Conservation (phyloP, 768 basidiomycete species). For the Boletus subcaerulescens region DNA sequence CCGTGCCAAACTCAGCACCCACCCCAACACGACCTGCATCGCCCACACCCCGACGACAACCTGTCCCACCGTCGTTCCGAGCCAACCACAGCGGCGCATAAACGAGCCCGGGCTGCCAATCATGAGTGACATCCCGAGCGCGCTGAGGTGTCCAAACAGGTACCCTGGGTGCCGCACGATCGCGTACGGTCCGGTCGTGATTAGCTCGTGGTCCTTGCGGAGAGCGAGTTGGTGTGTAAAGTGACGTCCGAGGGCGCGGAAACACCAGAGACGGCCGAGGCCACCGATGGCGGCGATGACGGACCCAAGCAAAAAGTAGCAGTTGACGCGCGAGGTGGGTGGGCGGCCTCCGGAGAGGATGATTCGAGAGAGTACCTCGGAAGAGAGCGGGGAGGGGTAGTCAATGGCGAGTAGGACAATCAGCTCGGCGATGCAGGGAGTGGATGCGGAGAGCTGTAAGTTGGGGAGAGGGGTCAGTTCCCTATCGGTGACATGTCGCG, state of each 20-base stretch:
- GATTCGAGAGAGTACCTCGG: slow-evolving; percentile 19
- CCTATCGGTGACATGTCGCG: background rate
- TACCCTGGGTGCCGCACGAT: slow-evolving; percentile 38
- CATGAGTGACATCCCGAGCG: slow-evolving; percentile 31
- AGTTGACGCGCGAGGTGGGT: slow-evolving; percentile 21
- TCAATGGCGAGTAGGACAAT: slow-evolving; percentile 18
- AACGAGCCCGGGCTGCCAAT: slow-evolving; percentile 33
- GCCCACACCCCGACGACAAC: slow-evolving; percentile 28
- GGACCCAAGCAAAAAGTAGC: slow-evolving; percentile 31
- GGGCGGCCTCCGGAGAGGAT: slow-evolving; percentile 14
- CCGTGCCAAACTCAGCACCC: slow-evolving; percentile 30
- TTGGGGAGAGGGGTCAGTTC: slow-evolving; percentile 1
- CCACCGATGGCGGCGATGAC: slow-evolving; percentile 27
- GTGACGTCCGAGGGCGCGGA: slow-evolving; percentile 29
- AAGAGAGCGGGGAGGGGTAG: slow-evolving; percentile 18
- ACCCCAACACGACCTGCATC: slow-evolving; percentile 22
- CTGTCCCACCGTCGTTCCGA: slow-evolving; percentile 17
- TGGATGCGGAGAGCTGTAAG: slow-evolving; percentile 24
- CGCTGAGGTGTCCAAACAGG: slow-evolving; percentile 20
- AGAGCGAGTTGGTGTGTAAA: slow-evolving; percentile 37
- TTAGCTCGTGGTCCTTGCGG: slow-evolving; percentile 27
- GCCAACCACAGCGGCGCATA: slow-evolving; percentile 25
- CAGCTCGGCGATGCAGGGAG: slow-evolving; percentile 29
- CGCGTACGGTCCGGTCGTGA: slow-evolving; percentile 36
- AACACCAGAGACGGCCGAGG: slow-evolving; percentile 37